These are phyloP conservation scores for Metschnikowia hibisci DNA, from an alignment of 805 yeast species.

Conservation along the genomic window DNA sequence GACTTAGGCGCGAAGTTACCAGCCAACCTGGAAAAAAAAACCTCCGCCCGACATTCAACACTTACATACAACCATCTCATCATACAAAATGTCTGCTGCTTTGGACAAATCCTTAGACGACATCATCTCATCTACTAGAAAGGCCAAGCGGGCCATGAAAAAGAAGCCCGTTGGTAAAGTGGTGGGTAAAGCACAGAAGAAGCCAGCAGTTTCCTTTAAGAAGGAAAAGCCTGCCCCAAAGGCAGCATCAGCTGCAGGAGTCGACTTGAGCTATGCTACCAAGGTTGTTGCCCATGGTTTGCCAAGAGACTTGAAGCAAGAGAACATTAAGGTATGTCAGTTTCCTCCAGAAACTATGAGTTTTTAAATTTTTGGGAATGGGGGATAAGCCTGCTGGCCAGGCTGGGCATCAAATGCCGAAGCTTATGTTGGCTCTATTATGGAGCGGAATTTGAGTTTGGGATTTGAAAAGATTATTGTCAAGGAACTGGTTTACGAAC, in stretches of 20 bases:
- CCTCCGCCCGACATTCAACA: not conserved
- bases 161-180: constrained; percentile 36
- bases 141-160: constrained; percentile 30
- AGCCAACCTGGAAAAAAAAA: constrained; percentile 5
- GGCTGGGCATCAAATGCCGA: not conserved
- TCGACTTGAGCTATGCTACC: constrained; percentile 57
- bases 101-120: constrained; percentile 95
- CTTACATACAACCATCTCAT: not conserved
- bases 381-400: constrained; percentile 5
- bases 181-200: constrained; percentile 26
- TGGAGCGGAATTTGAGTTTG: not conserved
- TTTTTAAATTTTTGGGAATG: not conserved
- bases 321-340: constrained; percentile 79
- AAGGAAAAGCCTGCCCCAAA: constrained; percentile 31
- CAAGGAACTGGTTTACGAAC: too few relatives aligned
- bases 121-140: constrained; percentile 67
- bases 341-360: constrained; percentile 9
- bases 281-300: constrained; percentile 83
- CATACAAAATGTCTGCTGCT: constrained; percentile 59
- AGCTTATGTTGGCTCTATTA: not conserved
- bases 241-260: constrained; percentile 21
- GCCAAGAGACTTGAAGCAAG: constrained; percentile 79
- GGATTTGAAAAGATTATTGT: too few relatives aligned
- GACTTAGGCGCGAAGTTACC: not conserved
- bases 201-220: constrained; percentile 24